A percentile compares a stretch with the other conserved stretches of the same genome.
Conservation (phyloP, 176 grass and related monocot genomes). For the Lolium perenne region DNA sequence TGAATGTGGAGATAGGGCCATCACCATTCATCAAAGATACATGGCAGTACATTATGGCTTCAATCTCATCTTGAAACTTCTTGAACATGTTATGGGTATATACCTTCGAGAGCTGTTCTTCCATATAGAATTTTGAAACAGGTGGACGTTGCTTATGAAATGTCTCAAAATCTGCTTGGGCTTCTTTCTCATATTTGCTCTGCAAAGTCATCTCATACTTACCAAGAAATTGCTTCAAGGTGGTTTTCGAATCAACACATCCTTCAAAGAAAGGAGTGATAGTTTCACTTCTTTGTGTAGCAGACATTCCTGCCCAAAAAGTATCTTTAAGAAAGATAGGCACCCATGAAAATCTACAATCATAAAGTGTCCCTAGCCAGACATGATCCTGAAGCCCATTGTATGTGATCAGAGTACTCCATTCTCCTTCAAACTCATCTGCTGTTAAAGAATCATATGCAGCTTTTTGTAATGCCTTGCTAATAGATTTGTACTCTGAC, state of each 20-base stretch:
- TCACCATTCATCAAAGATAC: slow-evolving; percentile 64
- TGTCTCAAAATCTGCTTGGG: slow-evolving; percentile 97
- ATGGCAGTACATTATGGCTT: slow-evolving; percentile 99
- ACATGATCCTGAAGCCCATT: slow-evolving; percentile 81
- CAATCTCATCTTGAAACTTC: slow-evolving; percentile 97
- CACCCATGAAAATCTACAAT: slow-evolving; percentile 78
- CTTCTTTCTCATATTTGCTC: slow-evolving; percentile 93
- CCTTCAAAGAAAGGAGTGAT: slow-evolving; percentile 88
- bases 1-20: slow-evolving; percentile 68
- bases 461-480: slow-evolving; percentile 87
- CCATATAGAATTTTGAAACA: slow-evolving; percentile 98
- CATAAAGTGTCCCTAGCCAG: slow-evolving; percentile 86
- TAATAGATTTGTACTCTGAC: slow-evolving; percentile 80
- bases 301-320: slow-evolving; percentile 97
- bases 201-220: slow-evolving; percentile 88
- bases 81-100: slow-evolving; percentile 98
- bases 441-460: slow-evolving; percentile 79
- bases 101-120: slow-evolving; percentile 94
- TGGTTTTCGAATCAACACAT: slow-evolving; percentile 84
- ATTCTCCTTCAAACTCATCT: slow-evolving; percentile 86
- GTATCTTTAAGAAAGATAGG: slow-evolving; percentile 90
- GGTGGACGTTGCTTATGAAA: slow-evolving; percentile 91
- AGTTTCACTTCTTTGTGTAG: slow-evolving; percentile 72
- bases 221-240: slow-evolving; percentile 85
- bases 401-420: slow-evolving; percentile 72